Percentiles rank a stretch among this genome's conserved stretches.
Evolutionary conservation across 208 protist genomes (phyloP).

Genomic region (Porcisia hertigi): DNA sequence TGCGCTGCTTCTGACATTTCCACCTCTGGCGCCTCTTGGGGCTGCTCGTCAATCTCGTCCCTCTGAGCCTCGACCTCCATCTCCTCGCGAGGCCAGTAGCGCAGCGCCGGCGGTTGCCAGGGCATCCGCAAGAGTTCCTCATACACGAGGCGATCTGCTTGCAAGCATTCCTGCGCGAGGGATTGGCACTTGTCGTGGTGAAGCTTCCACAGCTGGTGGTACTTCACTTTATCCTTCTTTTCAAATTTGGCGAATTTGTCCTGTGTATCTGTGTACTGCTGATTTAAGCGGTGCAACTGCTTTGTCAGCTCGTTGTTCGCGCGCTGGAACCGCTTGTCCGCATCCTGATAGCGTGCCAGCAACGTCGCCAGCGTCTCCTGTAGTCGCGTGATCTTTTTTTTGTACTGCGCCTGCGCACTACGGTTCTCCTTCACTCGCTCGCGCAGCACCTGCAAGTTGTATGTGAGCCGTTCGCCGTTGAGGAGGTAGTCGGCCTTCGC

Average conservation of each 20-base stretch:
- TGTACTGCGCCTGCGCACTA: constrained; percentile 92
- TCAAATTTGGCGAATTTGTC: constrained; percentile 95
- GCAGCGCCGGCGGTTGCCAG: constrained; percentile 83
- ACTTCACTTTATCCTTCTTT: constrained; percentile 92
- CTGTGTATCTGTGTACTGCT: constrained; percentile 96
- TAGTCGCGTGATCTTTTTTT: constrained; percentile 88
- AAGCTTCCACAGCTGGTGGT: constrained; percentile 94
- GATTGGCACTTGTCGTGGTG: constrained; percentile 92
- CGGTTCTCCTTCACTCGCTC: constrained; percentile 96
- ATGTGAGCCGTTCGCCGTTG: constrained; percentile 95
- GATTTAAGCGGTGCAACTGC: constrained; percentile 91
- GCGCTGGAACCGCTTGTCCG: constrained; percentile 90
- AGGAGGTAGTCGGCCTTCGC: constrained; percentile 95
- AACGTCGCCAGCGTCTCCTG: constrained; percentile 90
- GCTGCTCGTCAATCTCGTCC: constrained; percentile 49
- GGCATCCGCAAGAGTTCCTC: constrained; percentile 93
- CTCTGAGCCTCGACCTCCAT: constrained; percentile 41
- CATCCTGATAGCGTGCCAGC: constrained; percentile 89
- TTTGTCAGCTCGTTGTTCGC: constrained; percentile 95
- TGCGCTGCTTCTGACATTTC: constrained; percentile 77
- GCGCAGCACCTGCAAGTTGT: constrained; percentile 95
- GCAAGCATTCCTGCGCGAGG: constrained; percentile 85
- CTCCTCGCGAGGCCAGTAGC: constrained; percentile 76
- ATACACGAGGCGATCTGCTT: constrained; percentile 95
- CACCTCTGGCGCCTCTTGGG: constrained; percentile 49